Conservation (phyloP, 1,139 yeast species). For the Suhomyces maxii region DNA sequence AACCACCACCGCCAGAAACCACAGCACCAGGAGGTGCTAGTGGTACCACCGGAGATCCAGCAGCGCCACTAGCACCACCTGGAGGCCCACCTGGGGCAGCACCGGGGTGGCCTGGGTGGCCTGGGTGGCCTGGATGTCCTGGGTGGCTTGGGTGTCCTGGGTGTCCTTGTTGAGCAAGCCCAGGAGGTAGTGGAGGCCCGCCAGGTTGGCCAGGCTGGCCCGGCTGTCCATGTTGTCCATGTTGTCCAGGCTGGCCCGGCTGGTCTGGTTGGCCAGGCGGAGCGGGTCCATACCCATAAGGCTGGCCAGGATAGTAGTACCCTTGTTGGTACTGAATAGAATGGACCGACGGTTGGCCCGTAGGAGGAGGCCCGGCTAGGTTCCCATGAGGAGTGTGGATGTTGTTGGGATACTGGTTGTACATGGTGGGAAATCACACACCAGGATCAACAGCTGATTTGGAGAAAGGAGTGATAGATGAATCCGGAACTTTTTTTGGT, state of each 20-base stretch:
- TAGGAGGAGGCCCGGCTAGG: neutral
- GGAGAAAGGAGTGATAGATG: neutral
- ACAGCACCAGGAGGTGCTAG: neutral
- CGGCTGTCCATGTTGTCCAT: neutral
- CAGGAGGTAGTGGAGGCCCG: neutral
- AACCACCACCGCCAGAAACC: neutral
- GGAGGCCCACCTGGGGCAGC: neutral
- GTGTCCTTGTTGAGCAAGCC: neutral
- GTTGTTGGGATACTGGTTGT: constrained; percentile 9
- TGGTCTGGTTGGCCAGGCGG: too few species aligned
- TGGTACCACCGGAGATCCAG: neutral
- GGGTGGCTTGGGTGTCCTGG: neutral
- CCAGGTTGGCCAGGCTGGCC: neutral
- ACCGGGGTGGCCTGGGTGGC: neutral
- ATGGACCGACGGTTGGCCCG: constrained; percentile 4
- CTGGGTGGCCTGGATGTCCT: neutral
- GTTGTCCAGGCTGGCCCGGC: neutral
- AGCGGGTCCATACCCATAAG: neutral
- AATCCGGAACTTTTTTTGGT: neutral
- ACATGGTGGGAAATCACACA: constrained; percentile 4
- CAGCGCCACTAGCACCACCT: neutral
- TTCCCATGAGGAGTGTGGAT: constrained; percentile 2
- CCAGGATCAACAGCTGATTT: neutral
- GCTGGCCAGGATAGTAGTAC: constrained; percentile 6
- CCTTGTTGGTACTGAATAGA: constrained; percentile 8